Conservation (phyloP, 2,329 filamentous ascomycete genomes). For the Penicillium sp. region DNA sequence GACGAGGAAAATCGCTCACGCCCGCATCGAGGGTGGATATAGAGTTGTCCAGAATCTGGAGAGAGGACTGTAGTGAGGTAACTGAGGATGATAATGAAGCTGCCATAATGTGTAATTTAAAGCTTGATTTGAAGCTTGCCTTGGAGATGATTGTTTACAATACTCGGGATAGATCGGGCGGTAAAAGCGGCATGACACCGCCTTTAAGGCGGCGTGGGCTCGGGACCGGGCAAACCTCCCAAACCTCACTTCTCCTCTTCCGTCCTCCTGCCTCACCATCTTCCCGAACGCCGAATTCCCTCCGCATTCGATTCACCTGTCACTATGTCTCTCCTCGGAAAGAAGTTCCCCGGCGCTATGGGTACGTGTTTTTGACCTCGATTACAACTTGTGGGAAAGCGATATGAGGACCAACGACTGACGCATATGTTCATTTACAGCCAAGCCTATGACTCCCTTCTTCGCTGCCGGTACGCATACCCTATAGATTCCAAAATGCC, state of each 20-base stretch:
- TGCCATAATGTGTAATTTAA: slow-evolving; percentile 25
- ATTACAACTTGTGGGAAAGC: neutral
- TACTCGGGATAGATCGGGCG: slow-evolving; percentile 17
- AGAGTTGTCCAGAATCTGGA: slow-evolving; percentile 54
- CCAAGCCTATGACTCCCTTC: slow-evolving; percentile 85
- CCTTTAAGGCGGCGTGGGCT: slow-evolving; percentile 22
- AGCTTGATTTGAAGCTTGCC: neutral
- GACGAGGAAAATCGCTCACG: slow-evolving; percentile 55
- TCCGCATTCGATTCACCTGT: slow-evolving; percentile 30
- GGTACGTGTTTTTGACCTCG: slow-evolving; percentile 49
- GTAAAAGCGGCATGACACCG: slow-evolving; percentile 25
- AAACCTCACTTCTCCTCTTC: slow-evolving; percentile 30
- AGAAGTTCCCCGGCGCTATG: slow-evolving; percentile 73
- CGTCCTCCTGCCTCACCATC: slow-evolving; percentile 25
- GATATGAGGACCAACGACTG: slow-evolving; percentile 21
- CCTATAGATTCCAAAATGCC: neutral
- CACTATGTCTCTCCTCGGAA: slow-evolving; percentile 71
- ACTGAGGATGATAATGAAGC: slow-evolving; percentile 53
- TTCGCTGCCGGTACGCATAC: slow-evolving; percentile 74
- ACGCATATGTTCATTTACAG: slow-evolving; percentile 44
- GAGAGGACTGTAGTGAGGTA: slow-evolving; percentile 51
- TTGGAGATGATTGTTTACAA: slow-evolving; percentile 21
- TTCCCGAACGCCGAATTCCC: slow-evolving; percentile 21
- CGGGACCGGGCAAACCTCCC: slow-evolving; percentile 32
- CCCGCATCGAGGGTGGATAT: slow-evolving; percentile 55